Evolutionary conservation across 176 grass and related monocot genomes (phyloP), one percentile per base, ranked within the genome.

Genomic region (Juncus inflexus): DNA sequence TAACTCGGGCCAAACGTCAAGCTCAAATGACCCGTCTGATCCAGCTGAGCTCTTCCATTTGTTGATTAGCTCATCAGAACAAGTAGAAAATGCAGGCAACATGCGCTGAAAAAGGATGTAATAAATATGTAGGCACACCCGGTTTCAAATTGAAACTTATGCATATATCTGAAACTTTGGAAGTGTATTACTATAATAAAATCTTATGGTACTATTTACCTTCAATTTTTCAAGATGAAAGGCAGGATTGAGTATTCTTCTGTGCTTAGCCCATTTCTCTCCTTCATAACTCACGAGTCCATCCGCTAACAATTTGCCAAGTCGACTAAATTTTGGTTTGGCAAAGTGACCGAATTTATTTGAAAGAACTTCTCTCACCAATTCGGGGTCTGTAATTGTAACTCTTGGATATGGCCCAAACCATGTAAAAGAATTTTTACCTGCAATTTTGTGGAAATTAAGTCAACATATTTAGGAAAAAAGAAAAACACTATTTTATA

Each of bases 161-260:
- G n/a, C n/a, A n/a, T n/a, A n/a, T n/a, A n/a, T 28, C 19, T 1
- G 19, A 28, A 28, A 1, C 19, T 28, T 28, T 28, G 19, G 19
- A 28, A 28, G 19, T 28, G 19, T 28, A 28, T 28, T 28, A 28
- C 19, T 28, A 28, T 28, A 28, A 1, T 28, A 28, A 28, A 28
- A 28, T 28, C 19, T 1, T 28, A 28, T 28, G 19, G 19, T 14
- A 43, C 9, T 40, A 74, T 52, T 14, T 70, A 89, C 85, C 76
- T 95, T 95, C 42, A 92, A 80, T 69, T 86, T 95, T 67, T 86
- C 83, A 3, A 84, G 42, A 68, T 84, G 83, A 66, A 95, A 95
- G 65, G 90, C 80, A 15, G 90, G 83, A 65, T 81, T 82, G 16
- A 95, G 59, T 65, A 90, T 83, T 73, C 83, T 90, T 15, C 90